These are phyloP conservation scores for Mucor indicus DNA, from an alignment of 371 early-diverging fungal species.

Conservation along the genomic window DNA sequence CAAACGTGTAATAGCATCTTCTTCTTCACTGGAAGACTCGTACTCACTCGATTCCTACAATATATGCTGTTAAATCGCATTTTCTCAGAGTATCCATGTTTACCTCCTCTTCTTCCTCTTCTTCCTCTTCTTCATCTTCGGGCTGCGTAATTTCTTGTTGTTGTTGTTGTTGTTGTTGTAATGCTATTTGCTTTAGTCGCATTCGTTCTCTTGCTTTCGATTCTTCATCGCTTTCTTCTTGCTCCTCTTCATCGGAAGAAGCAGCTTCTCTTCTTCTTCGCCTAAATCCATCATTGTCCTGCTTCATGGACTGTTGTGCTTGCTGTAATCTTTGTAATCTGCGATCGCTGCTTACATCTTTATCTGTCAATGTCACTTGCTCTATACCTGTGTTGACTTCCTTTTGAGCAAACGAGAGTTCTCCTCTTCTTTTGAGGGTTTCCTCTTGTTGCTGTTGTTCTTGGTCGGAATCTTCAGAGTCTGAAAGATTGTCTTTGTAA, in stretches of 20 bases:
- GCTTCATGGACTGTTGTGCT: slow-evolving; percentile 19
- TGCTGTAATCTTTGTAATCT: slow-evolving; percentile 42
- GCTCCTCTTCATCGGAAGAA: slow-evolving; percentile 27
- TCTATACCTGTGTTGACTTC: slow-evolving; percentile 47
- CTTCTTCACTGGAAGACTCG: slow-evolving; percentile 59
- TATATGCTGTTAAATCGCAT: neutral
- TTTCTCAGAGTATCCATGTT: no score
- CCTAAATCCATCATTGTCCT: neutral
- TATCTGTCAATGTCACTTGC: slow-evolving; percentile 39
- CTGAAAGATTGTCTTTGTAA: slow-evolving; percentile 52
- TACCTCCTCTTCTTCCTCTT: slow-evolving; percentile 30
- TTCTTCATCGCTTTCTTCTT: slow-evolving; percentile 34
- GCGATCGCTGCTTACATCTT: slow-evolving; percentile 42
- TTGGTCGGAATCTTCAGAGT: slow-evolving; percentile 11
- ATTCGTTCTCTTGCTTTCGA: slow-evolving; percentile 39
- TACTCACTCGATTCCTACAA: slow-evolving; percentile 60
- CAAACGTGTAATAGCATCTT: slow-evolving; percentile 38
- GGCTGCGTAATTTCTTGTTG: slow-evolving; percentile 5
- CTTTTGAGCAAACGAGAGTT: slow-evolving; percentile 41
- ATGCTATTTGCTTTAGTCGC: slow-evolving; percentile 40
- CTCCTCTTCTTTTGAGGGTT: slow-evolving; percentile 9
- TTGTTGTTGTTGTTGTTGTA: slow-evolving; percentile 24
- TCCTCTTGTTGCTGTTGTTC: slow-evolving; percentile 18
- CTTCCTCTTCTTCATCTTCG: slow-evolving; percentile 31
- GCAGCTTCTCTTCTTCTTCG: slow-evolving; percentile 30